Percentiles rank a stretch among this genome's conserved stretches.
Conservation (phyloP, 768 basidiomycete species). For the Suillus sp. region DNA sequence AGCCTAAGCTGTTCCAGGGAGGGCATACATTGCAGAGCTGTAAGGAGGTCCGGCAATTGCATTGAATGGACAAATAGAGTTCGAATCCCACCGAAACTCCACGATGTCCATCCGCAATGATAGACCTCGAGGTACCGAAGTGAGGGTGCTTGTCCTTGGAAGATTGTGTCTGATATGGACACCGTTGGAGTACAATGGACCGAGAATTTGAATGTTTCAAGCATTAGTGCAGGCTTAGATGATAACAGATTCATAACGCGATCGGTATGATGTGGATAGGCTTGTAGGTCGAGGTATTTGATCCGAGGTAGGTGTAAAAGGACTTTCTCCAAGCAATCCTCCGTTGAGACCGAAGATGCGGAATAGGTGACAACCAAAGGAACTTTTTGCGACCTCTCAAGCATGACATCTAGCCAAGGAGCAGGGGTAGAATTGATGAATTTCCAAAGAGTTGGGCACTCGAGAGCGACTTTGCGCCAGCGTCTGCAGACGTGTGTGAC, state of each 20-base stretch:
- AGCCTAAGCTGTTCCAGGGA: neutral
- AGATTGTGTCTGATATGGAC: neutral
- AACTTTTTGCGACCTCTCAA: slow-evolving; percentile 2
- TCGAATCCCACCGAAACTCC: neutral
- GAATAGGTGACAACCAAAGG: neutral
- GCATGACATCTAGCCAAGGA: neutral
- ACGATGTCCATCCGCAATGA: neutral
- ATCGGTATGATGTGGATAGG: neutral
- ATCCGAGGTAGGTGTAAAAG: neutral
- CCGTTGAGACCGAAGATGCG: neutral
- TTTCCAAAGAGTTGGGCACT: neutral
- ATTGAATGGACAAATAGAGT: neutral
- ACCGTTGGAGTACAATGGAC: neutral
- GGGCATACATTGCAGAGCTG: neutral
- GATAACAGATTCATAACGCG: neutral
- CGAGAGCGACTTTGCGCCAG: slow-evolving; percentile 4
- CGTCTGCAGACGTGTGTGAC: slow-evolving; percentile 4
- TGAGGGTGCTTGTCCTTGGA: neutral
- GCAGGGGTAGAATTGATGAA: neutral
- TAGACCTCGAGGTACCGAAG: neutral
- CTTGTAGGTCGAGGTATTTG: neutral
- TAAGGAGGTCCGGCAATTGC: neutral
- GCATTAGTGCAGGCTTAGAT: neutral
- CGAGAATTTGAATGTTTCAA: neutral
- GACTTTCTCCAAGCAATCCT: neutral